Base-by-base conservation (phyloP, 2,329 filamentous ascomycete species). In the Niveomyces coronatus region DNA sequence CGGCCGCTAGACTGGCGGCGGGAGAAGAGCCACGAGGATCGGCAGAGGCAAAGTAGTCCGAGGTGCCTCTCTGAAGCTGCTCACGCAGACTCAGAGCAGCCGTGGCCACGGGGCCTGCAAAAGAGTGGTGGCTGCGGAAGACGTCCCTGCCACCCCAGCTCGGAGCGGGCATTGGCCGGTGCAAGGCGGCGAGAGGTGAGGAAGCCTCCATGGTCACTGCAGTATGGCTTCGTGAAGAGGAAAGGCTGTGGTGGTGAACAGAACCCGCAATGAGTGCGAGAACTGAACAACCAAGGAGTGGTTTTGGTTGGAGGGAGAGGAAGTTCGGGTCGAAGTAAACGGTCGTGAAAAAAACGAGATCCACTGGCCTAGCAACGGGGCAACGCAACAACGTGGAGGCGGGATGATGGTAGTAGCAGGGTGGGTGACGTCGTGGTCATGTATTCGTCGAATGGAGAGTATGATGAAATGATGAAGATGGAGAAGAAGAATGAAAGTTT, bases 131-230 rank as follows among this genome's bases (percentile, higher is more conserved):
- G 19, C 68, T 58, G 35, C 64, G 66, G 53, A 74, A 76, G 47
- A 76, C 56, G 47, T 76, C 71, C 45, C 55, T 61, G 42, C 47
- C 58, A 48, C 56, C 66, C 79, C 74, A 88, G 76, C 53, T 70
- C 60, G 50, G 78, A 23, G 60, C 46, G 65, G 65, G 64, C 76
- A 67, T 62, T 72, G 64, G 63, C 75, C 70, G 85, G 67, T 87
- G 86, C 80, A 96, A 84, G 41, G 89, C 87, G 61, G 89, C 89
- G 56, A 96, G 67, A 32, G 91, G 91, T 52, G 91, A 96, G 31
- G 89, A 95, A 47, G 84, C 81, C 64, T 94, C 87, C 86, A 96
- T 95, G 54, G 35, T 65, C 49, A 48, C 33, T n/a, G n/a, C n/a
- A n/a, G n/a, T n/a, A n/a, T n/a, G n/a, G n/a, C n/a, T n/a, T n/a